phyloP scores from a whole-genome alignment of 257 asterid genomes.

The Solanum pimpinellifolium region DNA sequence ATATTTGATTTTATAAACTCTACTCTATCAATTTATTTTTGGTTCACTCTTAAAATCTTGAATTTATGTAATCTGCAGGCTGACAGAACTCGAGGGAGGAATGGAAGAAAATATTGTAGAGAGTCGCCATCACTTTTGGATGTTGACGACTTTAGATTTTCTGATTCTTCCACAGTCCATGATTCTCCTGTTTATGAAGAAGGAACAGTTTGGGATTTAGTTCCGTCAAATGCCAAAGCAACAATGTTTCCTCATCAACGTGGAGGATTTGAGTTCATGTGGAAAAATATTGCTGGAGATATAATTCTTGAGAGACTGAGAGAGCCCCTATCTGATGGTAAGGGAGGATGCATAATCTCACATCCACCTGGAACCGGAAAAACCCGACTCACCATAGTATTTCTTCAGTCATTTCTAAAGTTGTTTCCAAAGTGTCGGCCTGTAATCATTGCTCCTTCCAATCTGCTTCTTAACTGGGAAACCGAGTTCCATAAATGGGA shows the following conservation, averaged over 20 bases:
- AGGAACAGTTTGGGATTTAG: conserved; percentile 48
- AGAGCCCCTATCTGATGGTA: conserved; percentile 6
- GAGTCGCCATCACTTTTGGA: neutral
- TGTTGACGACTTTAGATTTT: conserved; percentile 1
- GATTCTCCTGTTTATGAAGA: neutral
- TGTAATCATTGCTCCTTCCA: conserved; percentile 57
- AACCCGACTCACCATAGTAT: conserved; percentile 52
- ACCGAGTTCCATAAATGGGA: conserved; percentile 51
- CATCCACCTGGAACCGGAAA: conserved; percentile 92
- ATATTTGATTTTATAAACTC: neutral
- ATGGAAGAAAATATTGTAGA: neutral
- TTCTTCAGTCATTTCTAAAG: conserved; percentile 45
- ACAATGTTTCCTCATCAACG: conserved; percentile 54
- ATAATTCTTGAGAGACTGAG: conserved; percentile 23
- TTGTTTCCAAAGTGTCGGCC: conserved; percentile 49
- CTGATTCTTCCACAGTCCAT: neutral
- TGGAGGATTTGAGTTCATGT: conserved; percentile 54
- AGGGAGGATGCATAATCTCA: conserved; percentile 71
- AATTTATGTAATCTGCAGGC: conserved; percentile 6
- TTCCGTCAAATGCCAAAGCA: conserved; percentile 19
- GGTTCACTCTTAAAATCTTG: neutral
- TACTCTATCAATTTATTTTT: neutral
- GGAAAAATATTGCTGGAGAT: conserved; percentile 65
- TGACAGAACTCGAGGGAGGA: conserved; percentile 8
- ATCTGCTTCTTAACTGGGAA: conserved; percentile 72